Evolutionary conservation across 441 rosid species (phyloP), one percentile per base, ranked within the genome.

Genomic region (Populus trichocarpa): DNA sequence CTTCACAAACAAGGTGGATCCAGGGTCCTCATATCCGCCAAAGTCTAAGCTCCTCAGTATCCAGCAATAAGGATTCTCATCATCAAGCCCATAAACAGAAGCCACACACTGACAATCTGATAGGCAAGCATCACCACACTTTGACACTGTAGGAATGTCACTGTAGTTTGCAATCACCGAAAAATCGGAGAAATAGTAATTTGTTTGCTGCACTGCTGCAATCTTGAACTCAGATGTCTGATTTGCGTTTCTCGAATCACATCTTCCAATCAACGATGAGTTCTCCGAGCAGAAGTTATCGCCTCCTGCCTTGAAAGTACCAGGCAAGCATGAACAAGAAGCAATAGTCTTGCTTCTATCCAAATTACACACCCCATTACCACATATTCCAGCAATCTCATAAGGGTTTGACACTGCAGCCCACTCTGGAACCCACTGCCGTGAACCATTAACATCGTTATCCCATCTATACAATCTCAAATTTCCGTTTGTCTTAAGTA

Each of bases 51-150:
- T 88, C 83, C 82, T 90, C 71, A 93, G 78, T 59, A 92, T 82
- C 98, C 99, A 95, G 76, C 99, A 95, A 38, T 93, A 95, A 77
- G 99, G 93, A 57, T 86, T 90, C 82, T 93, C 99, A 11, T 92
- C 97, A 26, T 95, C 92, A 67, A 95, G 85, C 10, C 98, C 99
- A 20, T 90, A 93, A 67, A 95, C 93, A 69, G 99, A 91, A 77
- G 98, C 99, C 35, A 89, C 77, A 69, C 99, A 95, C 7, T 93
- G 88, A 69, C 99, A 93, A 76, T 90, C 89, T 0, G 91, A 84
- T 38, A 91, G 82, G 82, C 98, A 95, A 75, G 89, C 88, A 70
- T 91, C 96, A 0, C 99, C 96, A 14, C 99, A 95, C 75, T 67
- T 85, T 0, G 90, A 80, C n/a, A 88, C 90, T 7, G 88, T 82